Percentiles rank a stretch among this genome's conserved stretches.
Evolutionary conservation across 805 yeast genomes (phyloP).

Genomic region (Teunomyces atbi): DNA sequence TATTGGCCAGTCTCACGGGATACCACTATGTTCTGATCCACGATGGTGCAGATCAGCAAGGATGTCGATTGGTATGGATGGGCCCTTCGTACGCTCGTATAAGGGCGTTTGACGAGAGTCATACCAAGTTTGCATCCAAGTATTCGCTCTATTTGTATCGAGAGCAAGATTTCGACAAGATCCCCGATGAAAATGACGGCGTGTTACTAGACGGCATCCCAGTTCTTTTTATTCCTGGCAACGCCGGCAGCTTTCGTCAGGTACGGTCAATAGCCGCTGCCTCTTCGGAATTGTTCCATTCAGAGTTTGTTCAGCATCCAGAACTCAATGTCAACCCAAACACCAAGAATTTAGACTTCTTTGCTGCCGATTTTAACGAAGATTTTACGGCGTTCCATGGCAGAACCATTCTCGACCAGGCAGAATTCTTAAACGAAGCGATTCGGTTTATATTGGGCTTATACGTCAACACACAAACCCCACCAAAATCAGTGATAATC

Average conservation of each 20-base stretch:
- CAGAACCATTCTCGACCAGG: slow-evolving; percentile 87
- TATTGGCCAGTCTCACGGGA: slow-evolving; percentile 14
- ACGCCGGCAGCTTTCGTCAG: slow-evolving; percentile 92
- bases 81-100: slow-evolving; percentile 79
- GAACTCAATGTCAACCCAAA: slow-evolving; percentile 16
- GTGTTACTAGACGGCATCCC: slow-evolving; percentile 68
- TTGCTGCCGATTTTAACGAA: slow-evolving; percentile 91
- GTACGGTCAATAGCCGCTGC: slow-evolving; percentile 90
- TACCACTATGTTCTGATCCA: slow-evolving; percentile 15
- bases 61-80: slow-evolving; percentile 75
- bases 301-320: slow-evolving; percentile 17
- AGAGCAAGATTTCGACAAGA: slow-evolving; percentile 68
- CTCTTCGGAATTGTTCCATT: slow-evolving; percentile 54
- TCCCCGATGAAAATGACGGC: slow-evolving; percentile 44
- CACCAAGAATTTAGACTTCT: slow-evolving; percentile 66
- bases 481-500: slow-evolving; percentile 71
- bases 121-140: slow-evolving; percentile 70
- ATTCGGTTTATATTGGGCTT: slow-evolving; percentile 68
- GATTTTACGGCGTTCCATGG: slow-evolving; percentile 97
- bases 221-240: slow-evolving; percentile 91
- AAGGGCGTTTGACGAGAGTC: slow-evolving; percentile 66
- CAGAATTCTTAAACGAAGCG: slow-evolving; percentile 90
- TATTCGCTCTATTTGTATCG: slow-evolving; percentile 84
- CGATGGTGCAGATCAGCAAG: slow-evolving; percentile 32
- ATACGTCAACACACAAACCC: slow-evolving; percentile 44